These are phyloP conservation scores for Suhomyces sp. DNA, from an alignment of 805 yeast genomes.

Conservation along the genomic window DNA sequence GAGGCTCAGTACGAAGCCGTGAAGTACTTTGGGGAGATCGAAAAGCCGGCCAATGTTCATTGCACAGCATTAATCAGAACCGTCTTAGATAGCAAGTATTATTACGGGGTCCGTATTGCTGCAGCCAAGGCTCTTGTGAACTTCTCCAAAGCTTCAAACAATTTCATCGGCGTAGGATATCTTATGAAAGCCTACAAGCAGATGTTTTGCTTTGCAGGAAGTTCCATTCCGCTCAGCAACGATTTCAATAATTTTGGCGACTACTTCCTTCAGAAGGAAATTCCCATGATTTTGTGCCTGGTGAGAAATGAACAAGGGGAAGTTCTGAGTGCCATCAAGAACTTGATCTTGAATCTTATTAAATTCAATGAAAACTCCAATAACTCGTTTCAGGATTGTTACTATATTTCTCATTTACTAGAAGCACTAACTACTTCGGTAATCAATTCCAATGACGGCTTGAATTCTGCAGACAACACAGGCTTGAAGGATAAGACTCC, in stretches of 20 bases:
- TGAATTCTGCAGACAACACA: conserved; percentile 1
- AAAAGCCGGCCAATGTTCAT: conserved; percentile 59
- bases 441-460: conserved; percentile 15
- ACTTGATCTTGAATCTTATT: conserved; percentile 65
- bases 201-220: conserved; percentile 67
- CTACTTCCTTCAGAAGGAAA: conserved; percentile 67
- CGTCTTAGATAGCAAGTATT: conserved; percentile 77
- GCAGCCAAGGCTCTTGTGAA: conserved; percentile 78
- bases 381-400: conserved; percentile 72
- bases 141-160: conserved; percentile 58
- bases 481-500: conserved; percentile 3
- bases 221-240: conserved; percentile 70
- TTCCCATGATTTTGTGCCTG: conserved; percentile 58
- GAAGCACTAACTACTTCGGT: conserved; percentile 44
- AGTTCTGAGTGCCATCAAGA: conserved; percentile 56
- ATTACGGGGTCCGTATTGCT: conserved; percentile 82
- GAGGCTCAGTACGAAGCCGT: conserved; percentile 92
- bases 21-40: conserved; percentile 59
- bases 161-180: conserved; percentile 72
- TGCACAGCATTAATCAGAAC: conserved; percentile 80
- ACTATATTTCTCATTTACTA: conserved; percentile 60
- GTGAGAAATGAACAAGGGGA: conserved; percentile 61
- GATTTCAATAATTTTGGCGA: conserved; percentile 70
- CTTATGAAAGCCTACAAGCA: conserved; percentile 65
- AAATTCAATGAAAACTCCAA: conserved; percentile 83